A percentile compares a stretch with the other conserved stretches of the same genome.
These are phyloP conservation scores for Phyllosticta citribraziliensis DNA, from an alignment of 2,329 filamentous ascomycete genomes.

Conservation along the genomic window DNA sequence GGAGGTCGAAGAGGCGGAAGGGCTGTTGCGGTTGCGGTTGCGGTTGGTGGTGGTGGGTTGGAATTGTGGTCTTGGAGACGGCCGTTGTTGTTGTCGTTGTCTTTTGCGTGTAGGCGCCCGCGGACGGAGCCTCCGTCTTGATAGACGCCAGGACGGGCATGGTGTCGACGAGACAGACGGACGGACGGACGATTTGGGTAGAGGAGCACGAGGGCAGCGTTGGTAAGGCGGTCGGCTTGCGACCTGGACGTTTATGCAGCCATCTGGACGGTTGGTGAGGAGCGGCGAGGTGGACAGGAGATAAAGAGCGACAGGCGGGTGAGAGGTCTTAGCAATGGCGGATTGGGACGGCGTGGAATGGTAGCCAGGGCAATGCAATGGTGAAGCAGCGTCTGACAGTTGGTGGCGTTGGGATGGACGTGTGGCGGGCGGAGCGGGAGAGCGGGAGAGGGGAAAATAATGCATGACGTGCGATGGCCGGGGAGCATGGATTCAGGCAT, in stretches of 20 bases:
- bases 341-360: background rate
- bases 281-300: constrained; percentile 8
- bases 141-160: constrained; percentile 12
- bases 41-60: background rate
- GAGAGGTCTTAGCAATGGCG: background rate
- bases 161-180: background rate
- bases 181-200: constrained; percentile 15
- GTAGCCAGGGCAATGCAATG: constrained; percentile 3
- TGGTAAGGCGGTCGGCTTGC: constrained; percentile 3
- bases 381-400: background rate
- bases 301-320: background rate
- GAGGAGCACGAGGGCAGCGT: constrained; percentile 21
- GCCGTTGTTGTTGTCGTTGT: constrained; percentile 1
- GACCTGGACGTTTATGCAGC: constrained; percentile 28
- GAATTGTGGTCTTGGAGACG: background rate
- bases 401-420: background rate
- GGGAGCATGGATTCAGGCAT: too few species aligned
- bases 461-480: too few species aligned
- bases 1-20: constrained; percentile 45
- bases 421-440: background rate
- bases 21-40: constrained; percentile 12
- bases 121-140: background rate
- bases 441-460: background rate
- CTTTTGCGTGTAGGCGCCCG: background rate
- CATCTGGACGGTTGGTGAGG: constrained; percentile 26